These are phyloP conservation scores for Xerocomus potaroensis DNA, from an alignment of 768 basidiomycete genomes.

Conservation along the genomic window DNA sequence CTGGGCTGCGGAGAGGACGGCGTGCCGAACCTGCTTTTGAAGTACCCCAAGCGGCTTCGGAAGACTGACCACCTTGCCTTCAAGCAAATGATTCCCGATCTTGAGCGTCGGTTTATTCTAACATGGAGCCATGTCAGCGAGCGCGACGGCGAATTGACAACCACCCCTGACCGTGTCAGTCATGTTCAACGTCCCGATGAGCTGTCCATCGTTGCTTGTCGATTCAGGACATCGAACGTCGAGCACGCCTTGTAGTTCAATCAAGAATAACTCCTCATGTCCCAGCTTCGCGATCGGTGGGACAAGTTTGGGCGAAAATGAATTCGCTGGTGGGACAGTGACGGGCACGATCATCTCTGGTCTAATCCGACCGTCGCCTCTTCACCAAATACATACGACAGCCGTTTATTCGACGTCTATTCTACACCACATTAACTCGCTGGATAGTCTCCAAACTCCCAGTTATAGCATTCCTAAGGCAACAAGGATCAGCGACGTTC, in stretches of 20 bases:
- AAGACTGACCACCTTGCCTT: constrained; percentile 75
- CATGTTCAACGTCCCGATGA: constrained; percentile 75
- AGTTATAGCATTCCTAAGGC: constrained; percentile 61
- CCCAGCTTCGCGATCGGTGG: constrained; percentile 68
- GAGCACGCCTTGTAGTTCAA: constrained; percentile 85
- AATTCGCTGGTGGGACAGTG: constrained; percentile 33
- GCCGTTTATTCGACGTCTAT: too few relatives aligned
- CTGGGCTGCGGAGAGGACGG: not conserved
- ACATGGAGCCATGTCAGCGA: not conserved
- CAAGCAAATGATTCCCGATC: constrained; percentile 88
- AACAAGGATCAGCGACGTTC: not conserved
- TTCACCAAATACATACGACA: too few relatives aligned
- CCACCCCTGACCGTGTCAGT: constrained; percentile 53
- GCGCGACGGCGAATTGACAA: not conserved
- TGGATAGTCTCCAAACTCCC: constrained; percentile 58
- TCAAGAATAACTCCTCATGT: constrained; percentile 72
- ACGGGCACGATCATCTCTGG: constrained; percentile 64
- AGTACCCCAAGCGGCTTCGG: constrained; percentile 83
- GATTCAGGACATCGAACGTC: constrained; percentile 55
- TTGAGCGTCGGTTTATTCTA: constrained; percentile 75
- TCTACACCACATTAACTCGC: not conserved
- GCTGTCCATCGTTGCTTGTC: constrained; percentile 56
- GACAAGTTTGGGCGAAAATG: constrained; percentile 44
- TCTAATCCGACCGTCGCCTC: too few relatives aligned
- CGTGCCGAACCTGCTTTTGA: constrained; percentile 26